Evolutionary conservation across 768 basidiomycete species (phyloP), one percentile per base, ranked within the genome.

Genomic region (Tricholoma terreum): DNA sequence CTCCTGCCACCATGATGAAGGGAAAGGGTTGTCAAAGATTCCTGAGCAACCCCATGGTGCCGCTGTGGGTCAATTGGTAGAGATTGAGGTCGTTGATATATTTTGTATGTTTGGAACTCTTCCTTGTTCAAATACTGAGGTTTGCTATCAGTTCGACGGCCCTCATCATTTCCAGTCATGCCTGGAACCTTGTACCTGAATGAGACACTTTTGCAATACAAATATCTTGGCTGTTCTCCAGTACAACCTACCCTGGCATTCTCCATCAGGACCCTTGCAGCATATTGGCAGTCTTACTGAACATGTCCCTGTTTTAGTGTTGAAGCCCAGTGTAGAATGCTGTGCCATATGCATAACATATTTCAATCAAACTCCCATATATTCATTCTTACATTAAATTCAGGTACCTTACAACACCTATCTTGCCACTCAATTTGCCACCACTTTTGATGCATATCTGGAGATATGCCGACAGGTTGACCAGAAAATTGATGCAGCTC

Each of bases 311-410:
- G 50, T 14, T 60, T 56, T 33, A 56, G 55, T 21, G 35, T 61
- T n/a, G 52, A 58, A 12, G 56, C 56, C 6, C 45, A 57, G 19
- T 57, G 45, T 21, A 61, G 50, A 43, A 55, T 45, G 14, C 45
- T 61, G 22, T 61, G 56, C 52, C 60, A 58, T 54, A 49, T 61
- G 35, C 56, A 60, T 38, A 58, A 58, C 43, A 52, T 58, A 30
- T 33, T 52, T 34, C 4, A 21, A 52, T 34, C n/a, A n/a, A 3
- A 27, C 17, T 51, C 21, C 12, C 36, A 27, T 27, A 42, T 43
- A 21, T 54, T 7, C 19, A 27, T 11, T 40, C 36, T 21, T 19
- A 21, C 6, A 40, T 43, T 21, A 40, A 34, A n/a, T n/a, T n/a
- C n/a, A n/a, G n/a, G n/a, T n/a, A n/a, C n/a, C n/a, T n/a, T n/a